A percentile compares a stretch with the other conserved stretches of the same genome.
Conservation (phyloP, 768 basidiomycete genomes). For the Mycena belliarum region DNA sequence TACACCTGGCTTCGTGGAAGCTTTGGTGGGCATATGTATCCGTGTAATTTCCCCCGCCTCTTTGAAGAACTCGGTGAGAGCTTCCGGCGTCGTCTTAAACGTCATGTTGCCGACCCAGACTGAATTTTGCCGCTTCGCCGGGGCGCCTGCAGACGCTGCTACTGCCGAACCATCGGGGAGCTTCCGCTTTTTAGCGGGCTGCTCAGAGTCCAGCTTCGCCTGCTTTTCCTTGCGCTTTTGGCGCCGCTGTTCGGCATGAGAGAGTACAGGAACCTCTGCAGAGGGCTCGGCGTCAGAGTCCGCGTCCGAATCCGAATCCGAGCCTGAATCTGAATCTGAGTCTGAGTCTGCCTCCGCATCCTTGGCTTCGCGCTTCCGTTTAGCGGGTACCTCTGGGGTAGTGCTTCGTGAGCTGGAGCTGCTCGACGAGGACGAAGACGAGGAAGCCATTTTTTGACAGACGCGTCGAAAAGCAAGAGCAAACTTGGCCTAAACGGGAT, state of each 20-base stretch:
- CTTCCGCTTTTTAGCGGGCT: conserved; percentile 48
- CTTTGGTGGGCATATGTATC: conserved; percentile 84
- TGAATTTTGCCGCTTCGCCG: conserved; percentile 72
- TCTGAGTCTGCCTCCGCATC: neutral
- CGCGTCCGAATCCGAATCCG: too few species aligned
- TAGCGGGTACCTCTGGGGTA: conserved; percentile 25
- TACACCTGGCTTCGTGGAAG: conserved; percentile 43
- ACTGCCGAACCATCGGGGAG: conserved; percentile 38
- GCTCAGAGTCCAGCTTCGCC: conserved; percentile 24
- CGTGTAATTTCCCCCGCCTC: conserved; percentile 75
- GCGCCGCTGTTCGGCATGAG: conserved; percentile 72
- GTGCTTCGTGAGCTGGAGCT: conserved; percentile 31
- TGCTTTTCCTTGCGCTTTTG: conserved; percentile 51
- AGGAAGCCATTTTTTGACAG: conserved; percentile 29
- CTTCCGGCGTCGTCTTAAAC: conserved; percentile 81
- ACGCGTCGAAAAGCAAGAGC: neutral
- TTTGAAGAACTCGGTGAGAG: conserved; percentile 72
- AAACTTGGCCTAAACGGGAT: neutral
- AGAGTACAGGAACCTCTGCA: conserved; percentile 55
- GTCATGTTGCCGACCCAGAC: conserved; percentile 96
- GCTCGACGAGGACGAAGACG: conserved; percentile 23
- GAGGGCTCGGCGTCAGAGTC: conserved; percentile 26
- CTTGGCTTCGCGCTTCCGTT: conserved; percentile 33
- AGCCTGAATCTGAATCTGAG: conserved; percentile 16
- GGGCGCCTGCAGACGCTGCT: conserved; percentile 25